Evolutionary conservation across 2,329 filamentous ascomycete species (phyloP).

Genomic region (Teratosphaeriaceae sp.): DNA sequence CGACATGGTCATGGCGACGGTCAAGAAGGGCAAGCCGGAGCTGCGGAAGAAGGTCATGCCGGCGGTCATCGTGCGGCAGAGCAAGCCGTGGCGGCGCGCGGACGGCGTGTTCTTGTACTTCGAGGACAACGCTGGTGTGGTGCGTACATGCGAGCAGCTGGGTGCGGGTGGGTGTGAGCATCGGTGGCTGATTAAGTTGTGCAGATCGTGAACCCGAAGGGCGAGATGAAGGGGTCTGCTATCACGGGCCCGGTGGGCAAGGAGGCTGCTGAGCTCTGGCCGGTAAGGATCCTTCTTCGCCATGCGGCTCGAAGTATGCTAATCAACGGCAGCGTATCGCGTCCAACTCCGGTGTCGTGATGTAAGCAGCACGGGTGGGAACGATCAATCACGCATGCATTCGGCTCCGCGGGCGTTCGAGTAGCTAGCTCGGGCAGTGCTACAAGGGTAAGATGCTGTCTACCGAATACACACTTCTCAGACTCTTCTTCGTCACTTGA

Average conservation of each 20-base stretch:
- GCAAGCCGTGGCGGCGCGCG: slow-evolving; percentile 98
- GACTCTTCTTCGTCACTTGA: no score
- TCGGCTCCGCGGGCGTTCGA: not conserved
- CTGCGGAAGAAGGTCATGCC: slow-evolving; percentile 99
- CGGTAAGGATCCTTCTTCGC: slow-evolving; percentile 56
- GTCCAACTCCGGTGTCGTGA: slow-evolving; percentile 99
- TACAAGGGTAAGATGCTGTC: not conserved
- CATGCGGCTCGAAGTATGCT: slow-evolving; percentile 1
- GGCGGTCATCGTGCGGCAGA: slow-evolving; percentile 96
- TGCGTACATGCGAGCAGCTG: slow-evolving; percentile 46
- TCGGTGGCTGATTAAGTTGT: slow-evolving; percentile 2
- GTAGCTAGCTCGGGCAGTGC: not conserved
- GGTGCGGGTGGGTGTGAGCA: not conserved
- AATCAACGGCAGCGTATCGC: slow-evolving; percentile 72
- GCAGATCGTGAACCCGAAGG: slow-evolving; percentile 99
- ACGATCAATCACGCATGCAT: slow-evolving; percentile 3
- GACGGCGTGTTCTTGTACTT: slow-evolving; percentile 99
- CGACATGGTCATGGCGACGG: slow-evolving; percentile 99
- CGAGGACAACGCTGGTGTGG: slow-evolving; percentile 99
- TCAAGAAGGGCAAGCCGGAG: slow-evolving; percentile 99
- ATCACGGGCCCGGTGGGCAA: slow-evolving; percentile 99
- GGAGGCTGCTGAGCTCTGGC: slow-evolving; percentile 99
- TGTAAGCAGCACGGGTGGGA: slow-evolving; percentile 51
- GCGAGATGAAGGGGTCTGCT: slow-evolving; percentile 99
- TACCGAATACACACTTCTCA: no score